Percentiles rank a stretch among this genome's conserved stretches.
phyloP scores from a whole-genome alignment of 805 yeast genomes.

The Starmerella bombi region DNA sequence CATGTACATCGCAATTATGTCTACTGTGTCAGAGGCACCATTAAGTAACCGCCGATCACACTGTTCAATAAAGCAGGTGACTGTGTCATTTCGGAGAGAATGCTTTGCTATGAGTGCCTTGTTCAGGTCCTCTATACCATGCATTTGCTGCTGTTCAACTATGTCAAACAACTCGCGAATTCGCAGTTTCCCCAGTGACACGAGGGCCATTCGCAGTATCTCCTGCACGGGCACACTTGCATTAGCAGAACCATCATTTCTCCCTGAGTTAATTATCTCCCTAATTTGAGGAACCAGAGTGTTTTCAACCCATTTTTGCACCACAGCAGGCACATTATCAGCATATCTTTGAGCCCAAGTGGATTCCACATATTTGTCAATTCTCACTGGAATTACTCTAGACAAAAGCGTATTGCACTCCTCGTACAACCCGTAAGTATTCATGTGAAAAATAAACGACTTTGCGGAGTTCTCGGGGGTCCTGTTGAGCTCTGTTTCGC shows the following conservation, averaged over 20 bases:
- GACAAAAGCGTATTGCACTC: constrained; percentile 19
- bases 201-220: constrained; percentile 4
- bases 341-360: constrained; percentile 13
- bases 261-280: not conserved
- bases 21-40: constrained; percentile 69
- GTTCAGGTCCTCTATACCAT: constrained; percentile 46
- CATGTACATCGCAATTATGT: constrained; percentile 55
- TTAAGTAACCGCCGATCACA: constrained; percentile 45
- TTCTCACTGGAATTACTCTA: constrained; percentile 11
- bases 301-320: constrained; percentile 7
- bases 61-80: constrained; percentile 35
- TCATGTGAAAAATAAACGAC: constrained; percentile 1
- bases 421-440: constrained; percentile 18
- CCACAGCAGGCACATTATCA: not conserved
- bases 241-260: constrained; percentile 1
- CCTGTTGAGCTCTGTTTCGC: not conserved
- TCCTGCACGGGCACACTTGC: not conserved
- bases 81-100: constrained; percentile 40
- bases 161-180: constrained; percentile 47
- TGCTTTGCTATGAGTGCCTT: constrained; percentile 34
- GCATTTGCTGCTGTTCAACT: constrained; percentile 40
- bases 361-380: constrained; percentile 10
- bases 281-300: constrained; percentile 1
- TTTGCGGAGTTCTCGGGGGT: not conserved
- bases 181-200: constrained; percentile 32